Evolutionary conservation across 805 yeast genomes (phyloP).

Genomic region (Metschnikowia henanensis): DNA sequence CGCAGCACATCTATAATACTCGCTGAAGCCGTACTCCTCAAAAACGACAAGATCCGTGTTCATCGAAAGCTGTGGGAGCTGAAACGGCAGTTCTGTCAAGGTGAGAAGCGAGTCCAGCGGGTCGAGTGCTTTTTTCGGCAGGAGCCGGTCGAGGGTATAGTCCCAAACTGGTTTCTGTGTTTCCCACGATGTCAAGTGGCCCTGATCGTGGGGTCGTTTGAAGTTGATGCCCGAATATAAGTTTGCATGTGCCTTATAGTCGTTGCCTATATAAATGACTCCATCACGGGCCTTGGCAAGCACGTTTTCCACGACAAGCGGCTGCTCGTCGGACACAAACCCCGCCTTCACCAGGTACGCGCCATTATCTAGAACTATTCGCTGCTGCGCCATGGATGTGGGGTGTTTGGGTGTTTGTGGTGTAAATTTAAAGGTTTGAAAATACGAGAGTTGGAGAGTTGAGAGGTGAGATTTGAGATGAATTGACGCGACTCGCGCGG

Average conservation of each 20-base stretch:
- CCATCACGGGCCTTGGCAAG: constrained; percentile 77
- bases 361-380: constrained; percentile 83
- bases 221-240: constrained; percentile 74
- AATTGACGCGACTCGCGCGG: no score
- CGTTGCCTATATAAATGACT: constrained; percentile 64
- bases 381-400: constrained; percentile 13
- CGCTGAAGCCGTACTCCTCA: constrained; percentile 85
- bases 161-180: constrained; percentile 91
- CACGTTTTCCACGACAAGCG: constrained; percentile 62
- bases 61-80: constrained; percentile 76
- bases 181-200: constrained; percentile 91
- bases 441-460: no score
- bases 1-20: constrained; percentile 65
- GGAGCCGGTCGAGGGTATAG: constrained; percentile 51
- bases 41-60: constrained; percentile 90
- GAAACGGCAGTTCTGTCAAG: constrained; percentile 78
- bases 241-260: constrained; percentile 58
- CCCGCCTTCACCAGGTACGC: constrained; percentile 71
- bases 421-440: no score
- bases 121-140: constrained; percentile 39
- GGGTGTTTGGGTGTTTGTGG: no score
- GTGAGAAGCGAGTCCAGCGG: constrained; percentile 57
- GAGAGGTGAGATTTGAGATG: no score
- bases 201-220: constrained; percentile 84
- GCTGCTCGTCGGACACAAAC: constrained; percentile 30